These are phyloP conservation scores for Aspergillus chevalieri DNA, from an alignment of 2,329 filamentous ascomycete species.

Conservation along the genomic window DNA sequence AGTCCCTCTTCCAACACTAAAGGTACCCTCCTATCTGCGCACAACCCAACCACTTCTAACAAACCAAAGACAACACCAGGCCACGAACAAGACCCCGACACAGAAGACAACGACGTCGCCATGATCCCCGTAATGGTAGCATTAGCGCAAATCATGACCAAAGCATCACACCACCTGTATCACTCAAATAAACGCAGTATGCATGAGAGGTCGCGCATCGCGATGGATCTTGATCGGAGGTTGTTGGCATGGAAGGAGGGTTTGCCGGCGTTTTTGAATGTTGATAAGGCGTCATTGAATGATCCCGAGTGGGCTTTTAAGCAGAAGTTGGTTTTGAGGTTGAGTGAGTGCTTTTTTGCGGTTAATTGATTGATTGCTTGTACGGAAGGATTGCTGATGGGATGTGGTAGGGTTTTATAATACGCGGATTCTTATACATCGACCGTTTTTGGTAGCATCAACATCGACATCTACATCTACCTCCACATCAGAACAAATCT, in stretches of 20 bases:
- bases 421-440: constrained; percentile 24
- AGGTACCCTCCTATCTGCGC: constrained; percentile 2
- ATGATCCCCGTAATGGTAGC: constrained; percentile 23
- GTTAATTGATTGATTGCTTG: background rate
- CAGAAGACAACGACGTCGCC: constrained; percentile 17
- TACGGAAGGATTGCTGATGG: background rate
- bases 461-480: background rate
- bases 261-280: constrained; percentile 13
- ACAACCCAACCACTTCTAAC: background rate
- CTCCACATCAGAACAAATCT: constrained; percentile 9
- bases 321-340: constrained; percentile 23
- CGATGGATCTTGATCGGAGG: constrained; percentile 14
- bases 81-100: constrained; percentile 9
- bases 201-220: constrained; percentile 15
- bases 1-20: constrained; percentile 13
- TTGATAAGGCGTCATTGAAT: constrained; percentile 17
- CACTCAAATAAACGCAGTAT: constrained; percentile 14
- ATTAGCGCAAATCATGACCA: constrained; percentile 21
- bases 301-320: constrained; percentile 27
- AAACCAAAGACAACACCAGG: constrained; percentile 3
- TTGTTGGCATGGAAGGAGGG: constrained; percentile 17
- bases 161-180: constrained; percentile 22
- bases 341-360: constrained; percentile 11
- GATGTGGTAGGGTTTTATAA: constrained; percentile 20
- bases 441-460: constrained; percentile 17